A percentile compares a stretch with the other conserved stretches of the same genome.
Conservation (phyloP, 768 basidiomycete genomes). For the Atractiella rhizophila region DNA sequence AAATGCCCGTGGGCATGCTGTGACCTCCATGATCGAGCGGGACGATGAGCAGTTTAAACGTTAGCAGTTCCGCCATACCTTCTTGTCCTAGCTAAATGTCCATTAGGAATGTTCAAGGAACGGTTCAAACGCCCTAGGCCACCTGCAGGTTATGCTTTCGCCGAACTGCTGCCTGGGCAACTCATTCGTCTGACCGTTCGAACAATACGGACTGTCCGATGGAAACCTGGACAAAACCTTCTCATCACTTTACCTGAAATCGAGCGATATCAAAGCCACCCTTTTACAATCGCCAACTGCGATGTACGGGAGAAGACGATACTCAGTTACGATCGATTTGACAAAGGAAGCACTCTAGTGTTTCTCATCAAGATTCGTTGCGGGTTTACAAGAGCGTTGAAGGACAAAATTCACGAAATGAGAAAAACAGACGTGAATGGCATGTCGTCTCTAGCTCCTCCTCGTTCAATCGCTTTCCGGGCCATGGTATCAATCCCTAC, state of each 20-base stretch:
- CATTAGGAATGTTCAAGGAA: too few species aligned
- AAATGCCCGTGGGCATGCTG: too few species aligned
- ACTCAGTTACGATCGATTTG: not conserved
- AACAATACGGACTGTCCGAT: slow-evolving; percentile 32
- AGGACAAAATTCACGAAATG: slow-evolving; percentile 29
- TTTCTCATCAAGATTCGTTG: slow-evolving; percentile 43
- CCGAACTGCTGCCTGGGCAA: slow-evolving; percentile 41
- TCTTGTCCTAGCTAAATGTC: not conserved
- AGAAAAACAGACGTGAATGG: slow-evolving; percentile 19
- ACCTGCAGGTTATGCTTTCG: slow-evolving; percentile 42
- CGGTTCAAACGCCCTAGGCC: too few species aligned
- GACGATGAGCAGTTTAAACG: too few species aligned
- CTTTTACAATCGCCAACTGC: slow-evolving; percentile 43
- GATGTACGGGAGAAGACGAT: slow-evolving; percentile 18
- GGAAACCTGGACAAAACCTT: slow-evolving; percentile 61
- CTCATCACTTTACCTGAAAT: slow-evolving; percentile 41
- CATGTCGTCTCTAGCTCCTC: not conserved
- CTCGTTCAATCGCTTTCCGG: slow-evolving; percentile 29
- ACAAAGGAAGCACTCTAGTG: slow-evolving; percentile 28
- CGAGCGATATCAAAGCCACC: slow-evolving; percentile 37
- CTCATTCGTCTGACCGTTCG: slow-evolving; percentile 44
- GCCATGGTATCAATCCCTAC: slow-evolving; percentile 43
- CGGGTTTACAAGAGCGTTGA: slow-evolving; percentile 44
- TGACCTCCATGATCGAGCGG: too few species aligned
- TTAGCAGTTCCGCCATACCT: too few species aligned